Conservation (phyloP, 805 yeast species). For the Lipomyces anomalus region DNA sequence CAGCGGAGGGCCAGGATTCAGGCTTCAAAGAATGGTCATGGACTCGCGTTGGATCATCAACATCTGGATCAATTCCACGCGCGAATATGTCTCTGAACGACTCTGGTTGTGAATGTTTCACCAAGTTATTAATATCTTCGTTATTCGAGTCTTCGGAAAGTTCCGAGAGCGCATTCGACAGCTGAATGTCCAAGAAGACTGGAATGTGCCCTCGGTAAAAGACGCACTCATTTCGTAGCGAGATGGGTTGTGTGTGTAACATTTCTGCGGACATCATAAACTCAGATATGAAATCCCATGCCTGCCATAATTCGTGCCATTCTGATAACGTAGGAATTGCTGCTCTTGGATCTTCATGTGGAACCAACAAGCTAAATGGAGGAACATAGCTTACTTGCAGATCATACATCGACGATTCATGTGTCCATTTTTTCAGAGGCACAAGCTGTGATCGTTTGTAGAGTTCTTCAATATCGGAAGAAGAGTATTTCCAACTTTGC, state of each 20-base stretch:
- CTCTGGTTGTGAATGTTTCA: slow-evolving; percentile 6
- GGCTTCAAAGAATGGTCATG: slow-evolving; percentile 25
- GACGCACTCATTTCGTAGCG: slow-evolving; percentile 23
- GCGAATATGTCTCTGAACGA: slow-evolving; percentile 21
- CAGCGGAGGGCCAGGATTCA: slow-evolving; percentile 15
- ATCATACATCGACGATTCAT: slow-evolving; percentile 11
- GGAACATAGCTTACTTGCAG: slow-evolving; percentile 14
- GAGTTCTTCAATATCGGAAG: slow-evolving; percentile 9
- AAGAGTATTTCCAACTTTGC: slow-evolving; percentile 23
- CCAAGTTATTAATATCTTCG: too few species aligned
- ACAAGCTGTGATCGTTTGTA: slow-evolving; percentile 10
- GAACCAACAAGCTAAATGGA: slow-evolving; percentile 2
- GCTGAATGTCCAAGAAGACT: slow-evolving; percentile 23
- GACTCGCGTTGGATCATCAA: slow-evolving; percentile 24
- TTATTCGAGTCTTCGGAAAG: too few species aligned
- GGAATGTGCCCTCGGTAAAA: slow-evolving; percentile 27
- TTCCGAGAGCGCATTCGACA: slow-evolving; percentile 11
- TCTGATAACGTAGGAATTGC: slow-evolving; percentile 18
- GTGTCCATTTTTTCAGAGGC: slow-evolving; percentile 13
- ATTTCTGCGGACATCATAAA: slow-evolving; percentile 15
- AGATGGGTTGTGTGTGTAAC: slow-evolving; percentile 22
- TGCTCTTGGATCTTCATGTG: not conserved
- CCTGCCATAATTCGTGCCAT: slow-evolving; percentile 21
- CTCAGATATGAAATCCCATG: slow-evolving; percentile 22
- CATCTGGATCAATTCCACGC: slow-evolving; percentile 27